Evolutionary conservation across 2,329 filamentous ascomycete species (phyloP).

Genomic region (Fusarium sp.): DNA sequence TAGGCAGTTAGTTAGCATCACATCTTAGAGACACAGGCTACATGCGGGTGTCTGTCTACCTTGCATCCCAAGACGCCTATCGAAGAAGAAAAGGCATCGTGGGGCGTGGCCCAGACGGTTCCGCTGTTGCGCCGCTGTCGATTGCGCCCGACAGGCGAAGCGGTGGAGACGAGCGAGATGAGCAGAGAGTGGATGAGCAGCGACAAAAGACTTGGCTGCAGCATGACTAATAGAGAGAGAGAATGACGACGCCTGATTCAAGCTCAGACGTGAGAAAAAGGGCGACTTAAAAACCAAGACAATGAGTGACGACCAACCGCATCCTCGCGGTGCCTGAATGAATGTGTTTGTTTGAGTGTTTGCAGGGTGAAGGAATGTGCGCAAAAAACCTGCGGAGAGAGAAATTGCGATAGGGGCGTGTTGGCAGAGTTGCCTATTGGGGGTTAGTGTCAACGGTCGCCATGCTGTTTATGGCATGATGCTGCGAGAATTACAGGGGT

Average conservation of each 20-base stretch:
- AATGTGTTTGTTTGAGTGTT: slow-evolving; percentile 12
- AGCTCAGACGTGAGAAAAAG: slow-evolving; percentile 1
- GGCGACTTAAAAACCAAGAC: slow-evolving; percentile 10
- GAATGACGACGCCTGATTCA: slow-evolving; percentile 12
- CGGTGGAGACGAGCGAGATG: background rate
- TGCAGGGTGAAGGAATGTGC: background rate
- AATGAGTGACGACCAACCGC: slow-evolving; percentile 36
- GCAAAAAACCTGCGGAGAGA: background rate
- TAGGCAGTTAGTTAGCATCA: background rate
- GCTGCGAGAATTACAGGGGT: slow-evolving; percentile 23
- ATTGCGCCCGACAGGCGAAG: background rate
- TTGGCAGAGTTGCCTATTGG: background rate
- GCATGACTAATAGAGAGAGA: slow-evolving; percentile 4
- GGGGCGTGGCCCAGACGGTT: slow-evolving; percentile 60
- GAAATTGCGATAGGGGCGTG: slow-evolving; percentile 18
- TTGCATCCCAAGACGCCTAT: slow-evolving; percentile 72
- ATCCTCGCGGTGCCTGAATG: slow-evolving; percentile 34
- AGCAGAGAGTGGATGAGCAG: slow-evolving; percentile 27
- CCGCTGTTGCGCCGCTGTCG: slow-evolving; percentile 19
- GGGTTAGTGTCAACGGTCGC: background rate
- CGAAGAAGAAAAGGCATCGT: slow-evolving; percentile 68
- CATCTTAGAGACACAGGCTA: background rate
- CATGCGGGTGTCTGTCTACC: slow-evolving; percentile 6
- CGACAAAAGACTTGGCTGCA: slow-evolving; percentile 4
- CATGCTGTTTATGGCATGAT: slow-evolving; percentile 28